Percentiles rank a stretch among this genome's conserved stretches.
Conservation (phyloP, 805 yeast species). For the Candida sphagnicola region DNA sequence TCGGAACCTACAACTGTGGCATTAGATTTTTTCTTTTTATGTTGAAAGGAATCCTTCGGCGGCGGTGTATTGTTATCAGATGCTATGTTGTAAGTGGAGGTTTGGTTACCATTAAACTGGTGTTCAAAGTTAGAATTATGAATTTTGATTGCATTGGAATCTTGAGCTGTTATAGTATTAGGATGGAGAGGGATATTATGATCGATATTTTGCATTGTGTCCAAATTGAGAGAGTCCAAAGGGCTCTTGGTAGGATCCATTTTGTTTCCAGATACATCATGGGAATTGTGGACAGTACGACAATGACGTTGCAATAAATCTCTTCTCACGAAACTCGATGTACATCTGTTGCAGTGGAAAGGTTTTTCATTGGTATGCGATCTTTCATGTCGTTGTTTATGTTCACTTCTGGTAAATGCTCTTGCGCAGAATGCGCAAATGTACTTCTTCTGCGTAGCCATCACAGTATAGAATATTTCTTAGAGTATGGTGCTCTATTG, state of each 20-base stretch:
- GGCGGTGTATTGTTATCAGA: background rate
- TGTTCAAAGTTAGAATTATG: no score
- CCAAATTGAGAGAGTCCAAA: no score
- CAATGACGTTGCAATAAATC: slow-evolving; percentile 75
- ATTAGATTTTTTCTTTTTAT: background rate
- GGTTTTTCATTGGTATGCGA: slow-evolving; percentile 82
- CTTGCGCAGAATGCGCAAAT: slow-evolving; percentile 78
- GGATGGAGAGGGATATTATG: no score
- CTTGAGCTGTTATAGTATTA: no score
- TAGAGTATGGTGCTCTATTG: background rate
- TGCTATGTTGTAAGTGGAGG: background rate
- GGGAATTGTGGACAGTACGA: slow-evolving; percentile 66
- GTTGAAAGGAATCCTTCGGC: background rate
- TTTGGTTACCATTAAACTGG: background rate
- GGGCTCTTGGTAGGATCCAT: background rate
- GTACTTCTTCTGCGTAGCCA: slow-evolving; percentile 58
- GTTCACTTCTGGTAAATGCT: slow-evolving; percentile 77
- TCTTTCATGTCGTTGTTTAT: slow-evolving; percentile 72
- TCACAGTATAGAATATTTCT: slow-evolving; percentile 1
- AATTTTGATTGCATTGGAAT: no score
- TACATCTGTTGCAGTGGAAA: slow-evolving; percentile 66
- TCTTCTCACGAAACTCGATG: slow-evolving; percentile 70
- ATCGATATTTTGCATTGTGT: no score
- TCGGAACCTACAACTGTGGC: background rate
- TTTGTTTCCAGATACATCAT: slow-evolving; percentile 1